Percentiles rank a stretch among this genome's conserved stretches.
phyloP scores from a whole-genome alignment of 1,284 basidiomycete genomes.

The Ceratobasidium sp. region DNA sequence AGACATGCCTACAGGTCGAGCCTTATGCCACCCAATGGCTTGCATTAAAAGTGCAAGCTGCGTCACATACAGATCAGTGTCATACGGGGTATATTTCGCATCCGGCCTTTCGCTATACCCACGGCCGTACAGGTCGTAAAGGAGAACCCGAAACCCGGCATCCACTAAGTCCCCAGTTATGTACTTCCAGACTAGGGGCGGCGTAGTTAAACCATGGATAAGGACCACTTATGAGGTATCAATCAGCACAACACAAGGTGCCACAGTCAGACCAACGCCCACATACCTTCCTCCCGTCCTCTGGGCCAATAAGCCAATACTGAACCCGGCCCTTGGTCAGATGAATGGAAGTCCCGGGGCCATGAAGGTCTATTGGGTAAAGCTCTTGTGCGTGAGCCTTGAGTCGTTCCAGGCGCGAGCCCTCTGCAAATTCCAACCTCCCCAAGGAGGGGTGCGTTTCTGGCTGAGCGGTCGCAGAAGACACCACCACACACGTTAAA shows the following conservation, averaged over 20 bases:
- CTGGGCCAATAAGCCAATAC: conserved; percentile 75
- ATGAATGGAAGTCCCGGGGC: conserved; percentile 62
- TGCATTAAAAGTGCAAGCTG: conserved; percentile 80
- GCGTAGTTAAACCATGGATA: conserved; percentile 76
- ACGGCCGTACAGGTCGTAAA: conserved; percentile 78
- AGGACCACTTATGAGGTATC: conserved; percentile 63
- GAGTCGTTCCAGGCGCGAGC: neutral
- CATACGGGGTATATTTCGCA: conserved; percentile 69
- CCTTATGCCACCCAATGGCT: conserved; percentile 69
- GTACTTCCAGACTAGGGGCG: conserved; percentile 73
- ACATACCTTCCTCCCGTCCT: conserved; percentile 66
- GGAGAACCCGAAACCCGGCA: conserved; percentile 69
- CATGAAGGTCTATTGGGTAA: conserved; percentile 70
- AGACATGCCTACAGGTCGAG: conserved; percentile 68
- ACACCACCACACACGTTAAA: too few relatives aligned
- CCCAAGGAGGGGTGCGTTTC: neutral
- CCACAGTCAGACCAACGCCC: too few relatives aligned
- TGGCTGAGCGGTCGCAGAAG: too few relatives aligned
- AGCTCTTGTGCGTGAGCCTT: conserved; percentile 49
- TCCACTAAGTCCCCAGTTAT: conserved; percentile 66
- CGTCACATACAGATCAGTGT: conserved; percentile 65
- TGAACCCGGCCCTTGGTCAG: conserved; percentile 69
- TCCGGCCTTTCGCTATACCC: conserved; percentile 66
- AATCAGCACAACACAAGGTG: neutral
- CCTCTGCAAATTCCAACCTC: neutral